Percentiles rank a stretch among this genome's conserved stretches.
These are phyloP conservation scores for Monoraphidium neglectum DNA, from an alignment of 139 green algal genomes.

Conservation along the genomic window DNA sequence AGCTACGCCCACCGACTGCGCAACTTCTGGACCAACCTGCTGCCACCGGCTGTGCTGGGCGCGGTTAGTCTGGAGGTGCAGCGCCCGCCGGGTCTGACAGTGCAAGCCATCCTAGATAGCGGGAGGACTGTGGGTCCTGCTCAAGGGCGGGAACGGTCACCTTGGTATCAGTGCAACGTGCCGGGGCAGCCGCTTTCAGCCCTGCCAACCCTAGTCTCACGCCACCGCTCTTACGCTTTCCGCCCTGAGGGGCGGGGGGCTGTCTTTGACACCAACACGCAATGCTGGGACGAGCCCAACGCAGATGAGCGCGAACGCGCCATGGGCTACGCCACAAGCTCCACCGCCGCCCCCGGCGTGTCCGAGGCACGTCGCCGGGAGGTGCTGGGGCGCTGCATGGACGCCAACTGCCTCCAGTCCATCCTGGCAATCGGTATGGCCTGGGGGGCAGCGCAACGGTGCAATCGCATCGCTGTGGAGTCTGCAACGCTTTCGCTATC, in stretches of 20 bases:
- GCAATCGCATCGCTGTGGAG: too few species aligned
- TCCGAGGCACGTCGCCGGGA: too few species aligned
- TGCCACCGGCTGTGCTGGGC: neutral
- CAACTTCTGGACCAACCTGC: constrained; percentile 22
- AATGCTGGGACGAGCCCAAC: neutral
- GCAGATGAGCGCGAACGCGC: neutral
- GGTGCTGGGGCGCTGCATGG: too few species aligned
- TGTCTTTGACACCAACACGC: neutral
- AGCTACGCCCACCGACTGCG: constrained; percentile 19
- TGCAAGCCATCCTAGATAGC: neutral
- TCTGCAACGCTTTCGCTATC: too few species aligned
- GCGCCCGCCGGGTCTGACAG: neutral
- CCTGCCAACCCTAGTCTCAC: neutral
- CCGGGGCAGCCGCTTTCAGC: neutral
- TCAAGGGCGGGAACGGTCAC: neutral
- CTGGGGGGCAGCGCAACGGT: too few species aligned
- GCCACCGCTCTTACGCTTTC: neutral
- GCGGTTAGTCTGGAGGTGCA: neutral
- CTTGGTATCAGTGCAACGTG: constrained; percentile 4
- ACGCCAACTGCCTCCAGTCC: too few species aligned
- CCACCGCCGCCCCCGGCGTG: neutral
- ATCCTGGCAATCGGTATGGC: too few species aligned
- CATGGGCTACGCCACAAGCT: constrained; percentile 3
- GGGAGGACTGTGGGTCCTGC: neutral
- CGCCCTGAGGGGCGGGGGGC: neutral